Conservation (phyloP, 2,329 filamentous ascomycete genomes). For the Kalaharituber pfeilii region DNA sequence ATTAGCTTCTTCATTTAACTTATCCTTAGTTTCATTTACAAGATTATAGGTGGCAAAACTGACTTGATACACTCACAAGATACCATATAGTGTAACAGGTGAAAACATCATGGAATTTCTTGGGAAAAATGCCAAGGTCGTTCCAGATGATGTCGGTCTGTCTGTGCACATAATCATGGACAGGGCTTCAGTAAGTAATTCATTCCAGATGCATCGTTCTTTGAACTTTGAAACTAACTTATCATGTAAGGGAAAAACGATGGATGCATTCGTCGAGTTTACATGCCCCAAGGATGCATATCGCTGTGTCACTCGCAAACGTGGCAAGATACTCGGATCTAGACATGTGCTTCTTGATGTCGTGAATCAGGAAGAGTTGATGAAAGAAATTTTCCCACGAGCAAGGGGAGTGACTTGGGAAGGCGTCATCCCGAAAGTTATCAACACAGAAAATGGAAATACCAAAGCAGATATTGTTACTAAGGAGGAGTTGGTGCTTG, state of each 20-base stretch:
- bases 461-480: conserved; percentile 45
- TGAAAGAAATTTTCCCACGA: conserved; percentile 45
- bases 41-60: not conserved
- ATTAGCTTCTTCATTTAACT: too few relatives aligned
- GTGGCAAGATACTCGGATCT: conserved; percentile 36
- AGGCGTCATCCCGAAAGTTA: conserved; percentile 31
- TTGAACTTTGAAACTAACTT: not conserved
- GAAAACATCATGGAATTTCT: conserved; percentile 42
- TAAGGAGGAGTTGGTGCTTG: conserved; percentile 45
- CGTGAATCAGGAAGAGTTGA: conserved; percentile 39
- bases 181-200: conserved; percentile 25
- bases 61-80: too few relatives aligned
- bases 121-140: conserved; percentile 39
- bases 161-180: conserved; percentile 47
- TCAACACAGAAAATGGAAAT: conserved; percentile 31
- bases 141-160: conserved; percentile 35
- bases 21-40: too few relatives aligned
- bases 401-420: conserved; percentile 41
- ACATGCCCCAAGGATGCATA: conserved; percentile 32
- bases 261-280: conserved; percentile 45
- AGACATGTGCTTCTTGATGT: conserved; percentile 41
- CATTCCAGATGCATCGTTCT: not conserved
- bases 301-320: conserved; percentile 20
- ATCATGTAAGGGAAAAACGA: conserved; percentile 37
- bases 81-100: conserved; percentile 38